Evolutionary conservation across 139 green algal species (phyloP).

Genomic region (Pseudopediastrum boryanum): DNA sequence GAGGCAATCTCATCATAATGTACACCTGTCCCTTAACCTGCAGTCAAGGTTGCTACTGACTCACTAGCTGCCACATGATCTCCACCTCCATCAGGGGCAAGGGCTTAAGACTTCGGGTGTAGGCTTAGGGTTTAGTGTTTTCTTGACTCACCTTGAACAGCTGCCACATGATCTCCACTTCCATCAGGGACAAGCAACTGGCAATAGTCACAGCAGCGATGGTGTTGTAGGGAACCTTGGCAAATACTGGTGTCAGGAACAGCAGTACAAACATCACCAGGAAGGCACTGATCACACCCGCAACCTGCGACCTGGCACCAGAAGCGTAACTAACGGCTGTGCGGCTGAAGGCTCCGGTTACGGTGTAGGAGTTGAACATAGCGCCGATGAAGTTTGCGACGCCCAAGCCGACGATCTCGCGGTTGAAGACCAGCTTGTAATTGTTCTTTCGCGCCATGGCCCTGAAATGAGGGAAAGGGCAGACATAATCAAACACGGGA

Average conservation of each 20-base stretch:
- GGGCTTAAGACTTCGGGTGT: too few relatives aligned
- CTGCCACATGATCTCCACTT: conserved; percentile 32
- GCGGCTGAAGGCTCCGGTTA: conserved; percentile 77
- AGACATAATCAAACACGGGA: too few relatives aligned
- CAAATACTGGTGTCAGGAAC: conserved; percentile 67
- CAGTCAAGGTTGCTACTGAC: too few relatives aligned
- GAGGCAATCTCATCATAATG: too few relatives aligned
- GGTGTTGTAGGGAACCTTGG: conserved; percentile 61
- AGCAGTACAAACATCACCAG: conserved; percentile 68
- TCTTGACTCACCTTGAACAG: conserved; percentile 39
- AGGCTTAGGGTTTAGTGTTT: too few relatives aligned
- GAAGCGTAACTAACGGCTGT: conserved; percentile 80
- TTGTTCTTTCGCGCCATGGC: conserved; percentile 81
- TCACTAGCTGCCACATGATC: conserved; percentile 31
- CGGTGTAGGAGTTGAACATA: conserved; percentile 88
- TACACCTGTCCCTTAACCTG: too few relatives aligned
- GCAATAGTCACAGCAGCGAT: conserved; percentile 68
- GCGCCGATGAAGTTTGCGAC: conserved; percentile 87
- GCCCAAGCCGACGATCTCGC: conserved; percentile 88
- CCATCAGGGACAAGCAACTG: conserved; percentile 59
- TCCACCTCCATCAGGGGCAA: conserved; percentile 57
- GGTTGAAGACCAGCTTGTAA: conserved; percentile 81
- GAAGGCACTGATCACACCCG: conserved; percentile 50
- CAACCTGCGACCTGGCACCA: conserved; percentile 56
- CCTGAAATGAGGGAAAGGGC: too few relatives aligned